These are phyloP conservation scores for Xylariaceae sp. DNA, from an alignment of 2,329 filamentous ascomycete genomes.

Conservation along the genomic window DNA sequence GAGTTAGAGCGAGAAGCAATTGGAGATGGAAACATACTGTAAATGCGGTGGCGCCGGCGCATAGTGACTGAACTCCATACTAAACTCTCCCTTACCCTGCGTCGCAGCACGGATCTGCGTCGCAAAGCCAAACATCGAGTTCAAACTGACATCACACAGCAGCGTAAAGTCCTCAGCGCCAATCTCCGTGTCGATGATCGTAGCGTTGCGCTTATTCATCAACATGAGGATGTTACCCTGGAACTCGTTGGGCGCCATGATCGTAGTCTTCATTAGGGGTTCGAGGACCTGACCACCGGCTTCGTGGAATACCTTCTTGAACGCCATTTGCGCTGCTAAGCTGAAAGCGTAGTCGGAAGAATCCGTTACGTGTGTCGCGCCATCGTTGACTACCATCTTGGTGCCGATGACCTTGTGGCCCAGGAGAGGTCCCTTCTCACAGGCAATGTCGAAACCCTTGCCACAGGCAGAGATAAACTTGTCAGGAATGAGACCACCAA, in stretches of 20 bases:
- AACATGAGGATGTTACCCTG: conserved; percentile 93
- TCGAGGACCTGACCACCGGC: conserved; percentile 83
- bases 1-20: conserved; percentile 5
- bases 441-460: conserved; percentile 85
- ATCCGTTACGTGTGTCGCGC: conserved; percentile 95
- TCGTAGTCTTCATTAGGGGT: conserved; percentile 96
- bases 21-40: conserved; percentile 59
- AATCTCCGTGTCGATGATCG: conserved; percentile 93
- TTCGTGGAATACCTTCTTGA: conserved; percentile 85
- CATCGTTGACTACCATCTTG: conserved; percentile 90
- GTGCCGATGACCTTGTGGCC: conserved; percentile 90
- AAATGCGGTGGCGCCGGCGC: conserved; percentile 79
- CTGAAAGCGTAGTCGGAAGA: conserved; percentile 97
- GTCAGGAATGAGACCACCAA: conserved; percentile 87
- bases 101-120: conserved; percentile 87
- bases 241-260: conserved; percentile 95
- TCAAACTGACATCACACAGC: conserved; percentile 85
- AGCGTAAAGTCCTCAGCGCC: conserved; percentile 92
- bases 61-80: conserved; percentile 98
- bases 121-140: conserved; percentile 97
- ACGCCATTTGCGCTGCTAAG: conserved; percentile 90
- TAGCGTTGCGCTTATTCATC: conserved; percentile 93
- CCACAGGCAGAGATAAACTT: conserved; percentile 93
- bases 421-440: conserved; percentile 82
- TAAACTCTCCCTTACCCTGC: conserved; percentile 97